Conservation (phyloP, 2,329 filamentous ascomycete genomes). For the Plectosphaerella plurivora region DNA sequence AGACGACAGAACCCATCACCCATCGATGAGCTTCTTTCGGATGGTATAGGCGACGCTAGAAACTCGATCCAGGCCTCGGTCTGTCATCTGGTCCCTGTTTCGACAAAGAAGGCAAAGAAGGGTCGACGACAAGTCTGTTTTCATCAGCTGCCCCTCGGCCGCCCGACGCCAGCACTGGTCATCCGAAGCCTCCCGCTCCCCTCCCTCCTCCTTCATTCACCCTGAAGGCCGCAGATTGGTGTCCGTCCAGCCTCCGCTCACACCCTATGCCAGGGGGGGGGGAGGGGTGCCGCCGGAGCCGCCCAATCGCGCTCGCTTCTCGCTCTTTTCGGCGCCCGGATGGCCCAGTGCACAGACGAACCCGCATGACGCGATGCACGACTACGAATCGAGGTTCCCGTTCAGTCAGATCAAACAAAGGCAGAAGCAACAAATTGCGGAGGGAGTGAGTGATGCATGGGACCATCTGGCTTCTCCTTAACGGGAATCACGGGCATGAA, state of each 20-base stretch:
- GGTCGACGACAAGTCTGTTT: too few species aligned
- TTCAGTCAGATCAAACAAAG: background rate
- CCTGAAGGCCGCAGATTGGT: slow-evolving; percentile 11
- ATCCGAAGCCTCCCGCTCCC: background rate
- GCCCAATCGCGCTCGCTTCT: background rate
- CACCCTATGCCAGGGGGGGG: slow-evolving; percentile 6
- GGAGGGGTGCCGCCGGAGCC: background rate
- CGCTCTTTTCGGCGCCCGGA: background rate
- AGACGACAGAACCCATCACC: too few species aligned
- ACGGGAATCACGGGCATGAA: background rate
- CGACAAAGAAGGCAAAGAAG: too few species aligned
- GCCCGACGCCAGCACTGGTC: background rate
- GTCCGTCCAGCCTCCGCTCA: slow-evolving; percentile 4
- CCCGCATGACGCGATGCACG: slow-evolving; percentile 12
- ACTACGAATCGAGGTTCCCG: slow-evolving; percentile 6
- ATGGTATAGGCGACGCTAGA: too few species aligned
- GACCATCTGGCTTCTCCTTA: background rate
- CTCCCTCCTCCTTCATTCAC: slow-evolving; percentile 4
- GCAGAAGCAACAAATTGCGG: background rate
- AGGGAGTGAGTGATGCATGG: background rate
- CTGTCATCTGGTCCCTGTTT: too few species aligned
- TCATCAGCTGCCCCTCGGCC: too few species aligned
- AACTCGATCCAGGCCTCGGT: too few species aligned
- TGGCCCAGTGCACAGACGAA: slow-evolving; percentile 11
- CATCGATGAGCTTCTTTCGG: too few species aligned